Conservation (phyloP, 1,284 basidiomycete species). For the Trametes pubescens region DNA sequence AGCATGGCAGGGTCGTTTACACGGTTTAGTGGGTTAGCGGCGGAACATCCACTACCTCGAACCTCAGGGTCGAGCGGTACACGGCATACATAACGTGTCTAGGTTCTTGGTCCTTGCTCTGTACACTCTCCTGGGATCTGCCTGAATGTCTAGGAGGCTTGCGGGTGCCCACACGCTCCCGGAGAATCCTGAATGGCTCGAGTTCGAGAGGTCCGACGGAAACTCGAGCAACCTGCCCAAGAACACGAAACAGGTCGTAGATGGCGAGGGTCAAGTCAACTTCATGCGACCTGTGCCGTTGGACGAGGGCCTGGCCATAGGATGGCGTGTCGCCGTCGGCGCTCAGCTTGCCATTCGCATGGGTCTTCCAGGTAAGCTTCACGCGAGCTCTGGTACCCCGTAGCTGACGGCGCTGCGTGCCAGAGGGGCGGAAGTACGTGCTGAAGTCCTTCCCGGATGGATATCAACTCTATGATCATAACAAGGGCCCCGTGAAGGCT, state of each 20-base stretch:
- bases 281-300: slow-evolving; percentile 63
- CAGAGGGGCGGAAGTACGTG: slow-evolving; percentile 65
- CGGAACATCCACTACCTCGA: no score
- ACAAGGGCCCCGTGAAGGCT: slow-evolving; percentile 61
- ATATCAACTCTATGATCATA: slow-evolving; percentile 79
- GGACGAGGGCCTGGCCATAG: slow-evolving; percentile 58
- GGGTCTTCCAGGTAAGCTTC: slow-evolving; percentile 55
- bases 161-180: slow-evolving; percentile 48
- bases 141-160: slow-evolving; percentile 26
- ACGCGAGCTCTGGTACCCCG: no score
- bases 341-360: slow-evolving; percentile 62
- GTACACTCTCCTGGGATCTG: background rate
- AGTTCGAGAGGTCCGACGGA: slow-evolving; percentile 71
- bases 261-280: slow-evolving; percentile 70
- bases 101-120: slow-evolving; percentile 1
- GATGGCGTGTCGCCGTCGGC: slow-evolving; percentile 69
- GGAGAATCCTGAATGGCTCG: slow-evolving; percentile 58
- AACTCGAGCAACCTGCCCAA: slow-evolving; percentile 58
- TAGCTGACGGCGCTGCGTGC: background rate
- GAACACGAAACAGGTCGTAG: slow-evolving; percentile 60
- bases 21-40: no score
- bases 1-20: no score
- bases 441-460: slow-evolving; percentile 69
- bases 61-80: no score
- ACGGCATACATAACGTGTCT: background rate